Evolutionary conservation across 2,329 filamentous ascomycete genomes (phyloP), one percentile per base, ranked within the genome.

Genomic region (Paracorniculantispora psalliotae): DNA sequence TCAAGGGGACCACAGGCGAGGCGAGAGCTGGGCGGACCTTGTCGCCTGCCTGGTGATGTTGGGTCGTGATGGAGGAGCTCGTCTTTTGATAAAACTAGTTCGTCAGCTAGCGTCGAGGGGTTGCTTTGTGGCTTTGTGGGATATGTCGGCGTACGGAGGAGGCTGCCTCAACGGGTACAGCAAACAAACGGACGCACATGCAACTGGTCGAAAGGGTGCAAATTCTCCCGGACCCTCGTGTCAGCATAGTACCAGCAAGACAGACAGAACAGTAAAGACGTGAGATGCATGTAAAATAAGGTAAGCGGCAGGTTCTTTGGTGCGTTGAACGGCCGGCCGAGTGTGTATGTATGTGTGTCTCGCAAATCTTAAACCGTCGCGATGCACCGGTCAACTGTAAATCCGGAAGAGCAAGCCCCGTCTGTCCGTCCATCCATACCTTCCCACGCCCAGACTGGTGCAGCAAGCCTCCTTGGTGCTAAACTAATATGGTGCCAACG

Each of bases 121-220:
- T 30, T 43, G n/a, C n/a, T n/a, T 30, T 44, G 55, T 57, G 55
- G 55, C 55, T 57, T 57, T 57, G 21, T 49, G 30, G 35, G 46
- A 57, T 33, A 43, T 49, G 54, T 44, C 33, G 4, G 19, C 23
- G 8, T 26, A 19, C n/a, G 15, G 35, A 50, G 8, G 55, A 35
- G 26, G 33, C 44, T 56, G 54, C 54, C 41, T 50, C 28, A 26
- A 28, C 37, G 12, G n/a, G 52, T 23, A 33, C 33, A 39, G 46
- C 46, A 57, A 57, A 57, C 54, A 57, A 17, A 37, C 25, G 28
- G 15, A n/a, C 26, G 17, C 47, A 51, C 28, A 26, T 35, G 35
- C n/a, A 25, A 41, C 37, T 49, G 26, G 53, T 33, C 15, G 46
- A 17, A 15, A 10, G 9, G 13, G 46, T 4, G 25, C n/a, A 57